Evolutionary conservation across 345 rosid genomes (phyloP), one percentile per base, ranked within the genome.

Genomic region (Linum tenue): DNA sequence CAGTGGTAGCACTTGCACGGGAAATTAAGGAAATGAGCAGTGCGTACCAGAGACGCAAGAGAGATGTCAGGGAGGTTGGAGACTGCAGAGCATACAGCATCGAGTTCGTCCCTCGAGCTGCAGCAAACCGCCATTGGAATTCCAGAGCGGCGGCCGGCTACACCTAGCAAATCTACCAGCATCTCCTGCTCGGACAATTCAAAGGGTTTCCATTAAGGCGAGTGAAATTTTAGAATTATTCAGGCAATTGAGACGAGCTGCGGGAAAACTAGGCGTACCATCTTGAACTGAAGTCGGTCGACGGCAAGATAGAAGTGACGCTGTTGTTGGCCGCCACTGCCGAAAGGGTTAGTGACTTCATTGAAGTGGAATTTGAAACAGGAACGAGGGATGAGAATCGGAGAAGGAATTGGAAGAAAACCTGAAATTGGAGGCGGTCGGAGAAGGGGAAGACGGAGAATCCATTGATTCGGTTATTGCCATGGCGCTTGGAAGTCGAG

Each of bases 91-190:
- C 84, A 89, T 63, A 92, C 86, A 11, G 94, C 86, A 62, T 92
- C 97, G 14, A 92, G 97, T 79, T 86, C 96, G 73, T 92, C 98
- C 3, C 97, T 88, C 10, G 96, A 85, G 85, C 83, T 86, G 79
- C 98, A 92, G 75, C 90, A 89, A 2, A 89, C 84, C 37, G 86
- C 90, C 76, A 86, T 75, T 3, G 97, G 96, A 56, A 89, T 83
- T 63, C 86, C 84, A 56, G 74, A 76, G 65, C 86, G 92, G 63
- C 86, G 85, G 44, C 86, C 94, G 5, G 82, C 70, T 66, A 82
- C 83, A 6, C 87, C 84, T 15, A 92, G 69, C 55, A 92, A 70
- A 22, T 87, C 90, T 62, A 87, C 83, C 55, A 92, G 75, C 4
- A 91, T 86, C 76, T 81, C 96, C 98, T 92, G 79, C 51, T 12